Evolutionary conservation across 441 rosid species (phyloP).

Genomic region (Theobroma grandiflorum): DNA sequence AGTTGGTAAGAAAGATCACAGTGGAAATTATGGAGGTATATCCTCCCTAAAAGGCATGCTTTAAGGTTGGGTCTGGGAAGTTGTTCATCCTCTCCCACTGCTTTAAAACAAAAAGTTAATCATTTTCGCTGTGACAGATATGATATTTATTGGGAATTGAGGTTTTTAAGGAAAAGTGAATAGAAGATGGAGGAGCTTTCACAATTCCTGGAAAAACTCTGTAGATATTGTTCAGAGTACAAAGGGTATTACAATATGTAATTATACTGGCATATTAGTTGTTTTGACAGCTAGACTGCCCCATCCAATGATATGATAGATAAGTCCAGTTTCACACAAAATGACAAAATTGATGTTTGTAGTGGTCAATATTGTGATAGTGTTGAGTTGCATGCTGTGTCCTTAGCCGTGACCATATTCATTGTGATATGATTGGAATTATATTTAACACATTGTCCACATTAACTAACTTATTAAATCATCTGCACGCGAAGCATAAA

Average conservation of each 20-base stretch:
- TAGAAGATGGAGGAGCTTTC: slow-evolving; percentile 5
- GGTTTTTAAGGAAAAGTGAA: background rate
- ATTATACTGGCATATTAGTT: background rate
- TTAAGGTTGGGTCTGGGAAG: background rate
- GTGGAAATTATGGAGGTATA: background rate
- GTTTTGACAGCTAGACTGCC: background rate
- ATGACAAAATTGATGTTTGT: background rate
- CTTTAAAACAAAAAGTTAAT: background rate
- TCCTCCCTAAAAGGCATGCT: background rate
- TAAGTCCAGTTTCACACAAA: background rate
- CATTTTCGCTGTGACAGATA: background rate
- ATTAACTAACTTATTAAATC: background rate
- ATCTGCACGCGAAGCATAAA: background rate
- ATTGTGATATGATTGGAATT: background rate
- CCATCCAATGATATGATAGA: background rate
- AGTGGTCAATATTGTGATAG: background rate
- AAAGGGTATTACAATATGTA: background rate
- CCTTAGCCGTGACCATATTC: background rate
- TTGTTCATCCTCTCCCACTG: background rate
- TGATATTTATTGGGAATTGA: background rate
- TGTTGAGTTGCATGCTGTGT: background rate
- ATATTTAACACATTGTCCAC: background rate
- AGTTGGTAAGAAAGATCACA: background rate
- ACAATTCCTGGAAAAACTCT: background rate
- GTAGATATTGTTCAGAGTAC: slow-evolving; percentile 2